Evolutionary conservation across 441 rosid genomes (phyloP).

Genomic region (Lepidium campestre): DNA sequence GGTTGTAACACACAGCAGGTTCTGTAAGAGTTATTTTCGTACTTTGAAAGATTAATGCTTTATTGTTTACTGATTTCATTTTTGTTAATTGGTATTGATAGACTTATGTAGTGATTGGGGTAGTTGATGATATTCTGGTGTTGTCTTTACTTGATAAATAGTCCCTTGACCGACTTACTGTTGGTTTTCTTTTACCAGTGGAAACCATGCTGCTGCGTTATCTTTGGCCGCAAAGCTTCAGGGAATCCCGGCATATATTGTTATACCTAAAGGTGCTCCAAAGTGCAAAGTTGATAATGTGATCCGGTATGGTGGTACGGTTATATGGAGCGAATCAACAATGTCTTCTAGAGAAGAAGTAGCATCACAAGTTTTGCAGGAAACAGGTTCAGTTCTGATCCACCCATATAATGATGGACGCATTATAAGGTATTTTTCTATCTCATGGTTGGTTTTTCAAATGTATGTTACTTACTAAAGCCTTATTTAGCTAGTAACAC

Average conservation of each 20-base stretch:
- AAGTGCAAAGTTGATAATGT: slow-evolving; percentile 84
- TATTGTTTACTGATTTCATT: background rate
- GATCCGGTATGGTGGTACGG: slow-evolving; percentile 68
- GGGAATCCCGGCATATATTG: slow-evolving; percentile 66
- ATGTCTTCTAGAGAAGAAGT: slow-evolving; percentile 60
- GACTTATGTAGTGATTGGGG: background rate
- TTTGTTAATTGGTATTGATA: background rate
- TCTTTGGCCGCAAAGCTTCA: slow-evolving; percentile 78
- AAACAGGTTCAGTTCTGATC: slow-evolving; percentile 74
- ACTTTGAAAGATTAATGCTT: background rate
- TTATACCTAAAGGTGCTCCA: slow-evolving; percentile 83
- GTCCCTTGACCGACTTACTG: background rate
- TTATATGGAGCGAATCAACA: slow-evolving; percentile 63
- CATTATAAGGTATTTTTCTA: slow-evolving; percentile 52
- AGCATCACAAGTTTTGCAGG: slow-evolving; percentile 56
- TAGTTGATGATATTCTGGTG: background rate
- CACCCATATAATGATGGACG: slow-evolving; percentile 76
- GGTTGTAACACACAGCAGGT: slow-evolving; percentile 30
- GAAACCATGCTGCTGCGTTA: slow-evolving; percentile 95
- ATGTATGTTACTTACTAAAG: background rate
- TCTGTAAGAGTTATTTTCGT: background rate
- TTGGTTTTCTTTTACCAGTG: slow-evolving; percentile 37
- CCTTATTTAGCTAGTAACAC: background rate
- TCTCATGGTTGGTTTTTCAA: background rate
- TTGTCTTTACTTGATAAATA: background rate